Evolutionary conservation across 2,329 filamentous ascomycete genomes (phyloP), one percentile per base, ranked within the genome.

Genomic region (Stachybotrys chlorohalonatus): DNA sequence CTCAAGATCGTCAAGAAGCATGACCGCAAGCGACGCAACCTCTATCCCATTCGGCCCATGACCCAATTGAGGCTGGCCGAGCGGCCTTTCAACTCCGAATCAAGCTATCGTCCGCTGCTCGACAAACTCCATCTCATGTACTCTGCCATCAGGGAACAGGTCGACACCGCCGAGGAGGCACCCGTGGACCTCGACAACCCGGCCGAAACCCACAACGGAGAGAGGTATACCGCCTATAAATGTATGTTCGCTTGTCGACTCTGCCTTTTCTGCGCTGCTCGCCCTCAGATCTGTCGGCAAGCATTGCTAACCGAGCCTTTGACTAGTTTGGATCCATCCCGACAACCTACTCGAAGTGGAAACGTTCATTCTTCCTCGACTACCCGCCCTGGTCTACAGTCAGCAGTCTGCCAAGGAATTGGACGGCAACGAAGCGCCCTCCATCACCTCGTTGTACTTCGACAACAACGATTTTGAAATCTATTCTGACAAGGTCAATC

Each of bases 1-100:
- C 81, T 96, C 67, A 99, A 99, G 79, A 95, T 95, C 51, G 91
- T 91, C 55, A 99, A 99, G 84, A 99, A 99, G 75, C 94, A 99
- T 73, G 94, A 99, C 73, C 89, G 94, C 61, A 95, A 93, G 75
- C 83, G 93, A 61, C 92, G 92, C 54, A 81, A 85, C 60, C 81
- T 85, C 53, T 97, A 97, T 76, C 90, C 87, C 69, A 88, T 97
- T 62, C 85, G 90, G 30, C 92, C 94, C 31, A 85, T 97, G 76
- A 85, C 97, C 73, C 89, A 96, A 73, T 87, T 96, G 64, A 88
- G 89, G 64, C 75, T 99, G 64, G 84, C 89, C n/a, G 84, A 90
- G 60, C 80, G 92, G 57, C 91, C 93, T 11, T 95, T 99, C 79
- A 96, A 97, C 74, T 93, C 90, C 56, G 94, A 97, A 70, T 74